Conservation (phyloP, 164 flowering plant genomes). For the Malania oleifera region DNA sequence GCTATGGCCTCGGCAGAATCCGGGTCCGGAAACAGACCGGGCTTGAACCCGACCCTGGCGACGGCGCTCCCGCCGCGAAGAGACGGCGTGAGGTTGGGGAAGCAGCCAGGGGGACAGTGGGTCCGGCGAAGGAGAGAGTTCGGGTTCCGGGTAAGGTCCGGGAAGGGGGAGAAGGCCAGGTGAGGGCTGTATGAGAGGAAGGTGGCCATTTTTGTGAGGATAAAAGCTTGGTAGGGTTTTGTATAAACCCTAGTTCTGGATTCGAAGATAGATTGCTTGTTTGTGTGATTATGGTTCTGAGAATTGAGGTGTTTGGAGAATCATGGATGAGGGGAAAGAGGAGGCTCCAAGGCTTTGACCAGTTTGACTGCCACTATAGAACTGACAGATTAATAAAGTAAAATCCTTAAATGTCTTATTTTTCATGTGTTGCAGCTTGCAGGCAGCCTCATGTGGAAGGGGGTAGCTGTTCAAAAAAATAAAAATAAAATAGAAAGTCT, state of each 20-base stretch:
- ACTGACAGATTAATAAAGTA: no score
- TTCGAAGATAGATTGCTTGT: no score
- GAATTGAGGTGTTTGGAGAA: no score
- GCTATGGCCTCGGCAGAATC: conserved; percentile 29
- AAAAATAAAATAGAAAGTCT: no score
- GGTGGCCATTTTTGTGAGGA: conserved; percentile 29
- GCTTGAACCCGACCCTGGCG: conserved; percentile 39
- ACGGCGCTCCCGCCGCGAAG: conserved; percentile 34
- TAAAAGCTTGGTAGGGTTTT: not conserved
- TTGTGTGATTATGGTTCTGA: no score
- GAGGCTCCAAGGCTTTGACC: no score
- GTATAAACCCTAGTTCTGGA: not conserved
- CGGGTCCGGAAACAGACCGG: conserved; percentile 35
- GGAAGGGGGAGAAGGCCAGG: conserved; percentile 25
- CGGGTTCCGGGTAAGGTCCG: conserved; percentile 15
- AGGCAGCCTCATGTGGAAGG: no score
- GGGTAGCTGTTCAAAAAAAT: no score
- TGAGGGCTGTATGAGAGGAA: conserved; percentile 25
- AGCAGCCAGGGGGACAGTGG: conserved; percentile 8
- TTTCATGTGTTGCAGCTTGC: no score
- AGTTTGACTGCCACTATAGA: no score
- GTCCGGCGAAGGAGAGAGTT: conserved; percentile 24
- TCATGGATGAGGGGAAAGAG: no score
- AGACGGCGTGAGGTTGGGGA: conserved; percentile 17
- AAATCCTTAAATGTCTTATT: no score